Base-by-base conservation (phyloP, 2,329 filamentous ascomycete species). In the Colletotrichum sp. region DNA sequence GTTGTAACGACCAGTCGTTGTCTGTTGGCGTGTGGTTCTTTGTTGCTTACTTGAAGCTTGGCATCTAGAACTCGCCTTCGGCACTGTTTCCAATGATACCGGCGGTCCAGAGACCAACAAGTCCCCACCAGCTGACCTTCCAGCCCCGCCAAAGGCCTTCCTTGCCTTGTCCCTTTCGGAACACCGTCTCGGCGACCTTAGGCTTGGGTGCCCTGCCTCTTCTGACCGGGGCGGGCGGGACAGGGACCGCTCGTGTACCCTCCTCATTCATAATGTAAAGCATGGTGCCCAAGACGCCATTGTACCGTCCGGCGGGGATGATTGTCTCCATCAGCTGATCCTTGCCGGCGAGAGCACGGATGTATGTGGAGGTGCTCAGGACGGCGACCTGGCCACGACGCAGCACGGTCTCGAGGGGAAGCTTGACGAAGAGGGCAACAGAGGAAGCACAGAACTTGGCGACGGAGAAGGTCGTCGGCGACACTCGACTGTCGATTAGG, bases 341-440 rank as follows among this genome's bases (percentile, higher is more conserved):
- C 32, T 84, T 81, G 49, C 69, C 36, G 25, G 89, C 86, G 5
- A 91, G 84, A 1, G 92, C 90, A 13, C 84, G 83, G 4, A 90
- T 78, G 72, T 92, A 90, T 13, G 86, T 81, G 2, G 89, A 89
- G 16, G 89, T 89, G 19, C 89, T 89, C 62, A 95, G 89, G 1
- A 95, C 92, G 3, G 93, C 89, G 75, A 97, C 93, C 84, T 99
- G 97, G 7, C 95, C 96, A 76, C 97, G 92, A 64, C 97, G 93
- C 9, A 99, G 90, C 19, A 98, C 94, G 1, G 96, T 99, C 85
- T 99, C 97, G 6, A 99, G 88, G 0, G 97, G 97, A 15, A 99
- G 91, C 81, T 96, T 96, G 79, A 98, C 85, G 80, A 97, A 94
- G 36, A 99, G 91, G 65, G 98, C 96, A 3, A 92, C 89, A 1